Base-by-base conservation (phyloP, 495 filamentous ascomycete species). In the Penicillium waksmanii region DNA sequence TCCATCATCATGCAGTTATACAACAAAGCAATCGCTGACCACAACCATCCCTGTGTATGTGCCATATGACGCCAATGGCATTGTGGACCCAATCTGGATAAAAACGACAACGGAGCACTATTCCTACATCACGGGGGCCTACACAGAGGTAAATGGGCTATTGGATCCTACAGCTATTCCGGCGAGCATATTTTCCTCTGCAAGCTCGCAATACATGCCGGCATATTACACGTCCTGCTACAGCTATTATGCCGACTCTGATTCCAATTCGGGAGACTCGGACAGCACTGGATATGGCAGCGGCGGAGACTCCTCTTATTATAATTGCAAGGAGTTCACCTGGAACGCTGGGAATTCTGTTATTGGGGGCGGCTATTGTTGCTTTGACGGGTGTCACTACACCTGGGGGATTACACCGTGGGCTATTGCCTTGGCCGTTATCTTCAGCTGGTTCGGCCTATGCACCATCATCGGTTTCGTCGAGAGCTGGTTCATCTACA, bases 401-500 rank as follows among this genome's bases (percentile, higher is more conserved):
- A 65, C 55, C 40, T 66, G 63, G 61, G 67, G 67, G 3, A 68
- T 73, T 52, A 52, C 66, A 15, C 56, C 60, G 51, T 33, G 36
- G 25, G 62, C 58, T 10, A 62, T 70, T 23, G 66, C 70, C 31
- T 70, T 80, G 18, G 71, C 77, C 13, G 56, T 73, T 13, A 70
- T 79, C 34, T 60, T 75, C 25, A 57, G 73, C 8, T 71, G 66
- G 68, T 60, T 76, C 19, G 64, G 76, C 2, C 48, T 75, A 8
- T 65, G 77, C 51, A 71, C 80, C 51, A 42, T 81, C 27, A 62
- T 79, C 17, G 74, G 77, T 9, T 67, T 80, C 35, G 12, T 75
- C 46, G 78, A 81, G 53, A 74, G 63, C 36, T 82, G 66, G 60
- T 64, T 75, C 52, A 77, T 74, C 55, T 81, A 80, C 68, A 72